Evolutionary conservation across 2,329 filamentous ascomycete species (phyloP).

Genomic region (Metarhizium robertsii): DNA sequence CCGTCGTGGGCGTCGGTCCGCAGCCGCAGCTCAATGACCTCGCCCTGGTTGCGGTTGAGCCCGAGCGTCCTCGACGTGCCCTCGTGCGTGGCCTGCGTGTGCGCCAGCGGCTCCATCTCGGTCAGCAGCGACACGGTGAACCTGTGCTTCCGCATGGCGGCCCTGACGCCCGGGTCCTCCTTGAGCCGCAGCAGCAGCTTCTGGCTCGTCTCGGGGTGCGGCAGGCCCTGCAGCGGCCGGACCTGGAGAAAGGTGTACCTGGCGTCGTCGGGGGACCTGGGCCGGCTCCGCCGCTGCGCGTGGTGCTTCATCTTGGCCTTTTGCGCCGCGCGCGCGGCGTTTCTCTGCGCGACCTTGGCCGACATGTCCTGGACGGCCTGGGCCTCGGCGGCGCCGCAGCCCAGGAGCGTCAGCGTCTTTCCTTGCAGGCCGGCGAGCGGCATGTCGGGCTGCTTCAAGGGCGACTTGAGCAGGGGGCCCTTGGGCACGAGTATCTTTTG

Average conservation of each 20-base stretch:
- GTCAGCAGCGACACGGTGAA: constrained; percentile 82
- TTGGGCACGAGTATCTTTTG: constrained; percentile 63
- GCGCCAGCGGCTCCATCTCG: constrained; percentile 84
- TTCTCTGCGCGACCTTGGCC: constrained; percentile 37
- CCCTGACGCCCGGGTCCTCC: constrained; percentile 75
- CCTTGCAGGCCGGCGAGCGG: constrained; percentile 37
- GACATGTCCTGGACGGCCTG: constrained; percentile 41
- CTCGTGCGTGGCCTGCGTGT: constrained; percentile 65
- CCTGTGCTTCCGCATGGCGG: constrained; percentile 73
- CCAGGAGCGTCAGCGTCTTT: constrained; percentile 58
- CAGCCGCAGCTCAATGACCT: constrained; percentile 82
- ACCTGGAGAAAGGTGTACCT: constrained; percentile 76
- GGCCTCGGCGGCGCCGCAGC: constrained; percentile 52
- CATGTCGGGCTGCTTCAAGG: constrained; percentile 50
- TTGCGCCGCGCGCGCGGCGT: constrained; percentile 28
- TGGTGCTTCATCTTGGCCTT: constrained; percentile 17
- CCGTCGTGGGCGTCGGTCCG: constrained; percentile 93
- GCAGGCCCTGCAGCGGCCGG: constrained; percentile 67
- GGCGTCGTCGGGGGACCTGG: constrained; percentile 36
- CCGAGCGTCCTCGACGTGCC: constrained; percentile 69
- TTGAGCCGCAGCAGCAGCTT: constrained; percentile 67
- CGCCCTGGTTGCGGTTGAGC: constrained; percentile 76
- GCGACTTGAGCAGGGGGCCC: constrained; percentile 52
- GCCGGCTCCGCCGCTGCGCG: constrained; percentile 5
- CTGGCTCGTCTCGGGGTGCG: constrained; percentile 61